phyloP scores from a whole-genome alignment of 805 yeast genomes.

The Lachancea meyersii region DNA sequence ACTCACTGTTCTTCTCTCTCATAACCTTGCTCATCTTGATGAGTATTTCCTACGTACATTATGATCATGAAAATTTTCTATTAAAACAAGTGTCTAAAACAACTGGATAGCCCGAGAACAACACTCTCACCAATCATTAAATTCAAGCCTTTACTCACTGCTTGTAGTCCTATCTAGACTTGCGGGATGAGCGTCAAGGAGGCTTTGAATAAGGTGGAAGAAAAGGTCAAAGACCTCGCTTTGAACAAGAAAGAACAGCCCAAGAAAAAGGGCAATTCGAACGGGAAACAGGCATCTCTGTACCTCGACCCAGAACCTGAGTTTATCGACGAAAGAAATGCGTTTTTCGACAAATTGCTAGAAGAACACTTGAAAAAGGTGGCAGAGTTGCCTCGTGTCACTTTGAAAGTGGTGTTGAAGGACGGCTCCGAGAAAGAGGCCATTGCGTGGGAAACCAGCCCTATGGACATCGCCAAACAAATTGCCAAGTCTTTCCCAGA shows the following conservation, averaged over 20 bases:
- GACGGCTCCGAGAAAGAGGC: conserved; percentile 81
- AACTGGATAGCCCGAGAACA: too few species aligned
- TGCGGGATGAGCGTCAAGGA: conserved; percentile 14
- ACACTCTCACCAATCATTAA: too few species aligned
- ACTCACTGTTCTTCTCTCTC: too few species aligned
- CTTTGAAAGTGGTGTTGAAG: conserved; percentile 74
- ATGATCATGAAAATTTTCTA: neutral
- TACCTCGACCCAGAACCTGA: conserved; percentile 73
- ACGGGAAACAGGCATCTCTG: conserved; percentile 38
- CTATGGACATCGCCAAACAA: conserved; percentile 73
- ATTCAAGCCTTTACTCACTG: neutral
- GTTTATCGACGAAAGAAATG: conserved; percentile 72
- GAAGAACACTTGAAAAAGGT: conserved; percentile 67
- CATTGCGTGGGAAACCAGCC: conserved; percentile 83
- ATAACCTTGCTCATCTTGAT: too few species aligned
- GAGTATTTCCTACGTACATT: neutral
- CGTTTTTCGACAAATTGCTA: conserved; percentile 73
- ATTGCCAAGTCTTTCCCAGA: conserved; percentile 87
- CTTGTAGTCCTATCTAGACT: too few species aligned
- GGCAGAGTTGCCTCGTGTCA: conserved; percentile 53
- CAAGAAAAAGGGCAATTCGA: conserved; percentile 1
- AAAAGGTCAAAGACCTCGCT: conserved; percentile 37
- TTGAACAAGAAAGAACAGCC: conserved; percentile 31
- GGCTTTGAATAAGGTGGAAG: conserved; percentile 16
- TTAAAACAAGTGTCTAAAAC: neutral